Percentiles rank a stretch among this genome's conserved stretches.
These are phyloP conservation scores for Cryphonectria nitschkei DNA, from an alignment of 2,329 filamentous ascomycete genomes.

Conservation along the genomic window DNA sequence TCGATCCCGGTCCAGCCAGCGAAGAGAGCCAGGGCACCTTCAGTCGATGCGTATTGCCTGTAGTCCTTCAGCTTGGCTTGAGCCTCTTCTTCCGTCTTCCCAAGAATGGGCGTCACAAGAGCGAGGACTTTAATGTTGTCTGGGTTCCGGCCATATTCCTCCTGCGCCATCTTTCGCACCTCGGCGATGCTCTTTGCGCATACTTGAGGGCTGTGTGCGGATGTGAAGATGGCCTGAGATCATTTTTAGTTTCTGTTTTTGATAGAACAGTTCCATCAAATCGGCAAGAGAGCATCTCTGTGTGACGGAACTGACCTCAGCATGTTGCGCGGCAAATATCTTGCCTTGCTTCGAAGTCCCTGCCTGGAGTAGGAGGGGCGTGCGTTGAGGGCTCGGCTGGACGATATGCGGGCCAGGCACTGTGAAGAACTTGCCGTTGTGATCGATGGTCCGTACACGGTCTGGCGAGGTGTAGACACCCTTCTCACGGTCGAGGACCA, in stretches of 20 bases:
- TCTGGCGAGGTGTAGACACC: constrained; percentile 62
- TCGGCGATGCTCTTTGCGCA: constrained; percentile 65
- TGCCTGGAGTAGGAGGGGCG: constrained; percentile 71
- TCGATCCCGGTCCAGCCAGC: constrained; percentile 72
- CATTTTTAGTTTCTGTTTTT: not conserved
- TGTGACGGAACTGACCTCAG: not conserved
- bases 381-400: constrained; percentile 68
- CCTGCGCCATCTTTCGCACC: constrained; percentile 59
- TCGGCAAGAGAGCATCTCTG: not conserved
- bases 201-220: constrained; percentile 64
- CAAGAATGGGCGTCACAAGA: constrained; percentile 67
- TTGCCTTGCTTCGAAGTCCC: constrained; percentile 70
- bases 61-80: constrained; percentile 65
- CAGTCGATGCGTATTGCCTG: constrained; percentile 60
- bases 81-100: constrained; percentile 68
- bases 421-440: constrained; percentile 59
- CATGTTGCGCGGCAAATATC: constrained; percentile 28
- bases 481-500: constrained; percentile 54
- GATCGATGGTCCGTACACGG: constrained; percentile 63
- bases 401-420: constrained; percentile 65
- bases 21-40: constrained; percentile 71
- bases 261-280: not conserved
- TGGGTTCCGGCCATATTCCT: constrained; percentile 59
- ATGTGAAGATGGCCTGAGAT: constrained; percentile 67
- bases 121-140: constrained; percentile 69